Evolutionary conservation across 2,329 filamentous ascomycete genomes (phyloP), one percentile per base, ranked within the genome.

Genomic region (Biscogniauxia mediterranea): DNA sequence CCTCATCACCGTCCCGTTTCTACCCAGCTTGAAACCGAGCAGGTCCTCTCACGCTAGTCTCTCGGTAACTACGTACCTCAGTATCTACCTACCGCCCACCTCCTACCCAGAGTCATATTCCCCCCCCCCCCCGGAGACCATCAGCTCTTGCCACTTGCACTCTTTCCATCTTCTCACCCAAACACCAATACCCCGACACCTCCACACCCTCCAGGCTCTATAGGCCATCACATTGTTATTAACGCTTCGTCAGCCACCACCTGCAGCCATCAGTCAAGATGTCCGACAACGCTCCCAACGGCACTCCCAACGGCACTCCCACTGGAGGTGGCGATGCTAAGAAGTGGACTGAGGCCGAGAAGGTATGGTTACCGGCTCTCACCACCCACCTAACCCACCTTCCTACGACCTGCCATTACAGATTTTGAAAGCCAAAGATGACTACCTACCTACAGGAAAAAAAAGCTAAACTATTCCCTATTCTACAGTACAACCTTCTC

Each of bases 311-410:
- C 54, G 32, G 32, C 17, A 23, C 26, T 19, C 9, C 26, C 19
- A 26, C 54, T 11, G 20, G 26, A 6, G 52, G 52, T 2, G 17
- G 38, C 13, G 38, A 46, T 11, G 38, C 38, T 11, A 61, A 58
- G 20, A 4, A 52, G 9, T 66, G 65, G 65, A 56, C 55, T 9
- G 42, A 59, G 1, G 50, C 59, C 11, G 64, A 67, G 55, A 63
- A 61, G 59, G 65, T 66, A 61, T n/a, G 61, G 58, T 25, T 38
- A 49, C 20, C n/a, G n/a, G n/a, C n/a, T n/a, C n/a, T 6, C 50
- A 19, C 56, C 28, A 32, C 28, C 28, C 3, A 32, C 28, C 28
- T 6, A 32, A 32, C 28, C 28, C 7, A 32, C 28, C 28, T 32
- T 6, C 28, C 28, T 8, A 9, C 28, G 28, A 23, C 23, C 23